Evolutionary conservation across 1,284 basidiomycete species (phyloP), one percentile per base, ranked within the genome.

Genomic region (Omphalotus olearius): DNA sequence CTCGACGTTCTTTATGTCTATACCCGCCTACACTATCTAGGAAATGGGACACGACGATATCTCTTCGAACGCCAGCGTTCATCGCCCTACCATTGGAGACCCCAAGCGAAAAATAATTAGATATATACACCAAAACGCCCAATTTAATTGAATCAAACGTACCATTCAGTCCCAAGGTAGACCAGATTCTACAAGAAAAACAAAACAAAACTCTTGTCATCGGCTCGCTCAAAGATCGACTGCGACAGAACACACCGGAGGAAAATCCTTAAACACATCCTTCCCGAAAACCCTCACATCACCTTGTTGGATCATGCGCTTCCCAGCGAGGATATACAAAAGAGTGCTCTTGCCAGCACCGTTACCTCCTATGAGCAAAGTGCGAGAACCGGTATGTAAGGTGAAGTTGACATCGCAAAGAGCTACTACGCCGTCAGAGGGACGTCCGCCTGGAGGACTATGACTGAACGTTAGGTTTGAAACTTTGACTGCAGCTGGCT

Each of bases 21-120:
- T 97, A 98, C 0, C 96, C 97, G 18, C 96, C 96, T 1, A 99
- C 92, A n/a, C 92, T 96, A 66, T 98, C 91, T 47, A 98, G 74
- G 68, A 99, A 99, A 54, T 85, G 76, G 6, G 89, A 86, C 3
- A 98, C 94, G 38, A 85, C 74, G 53, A 97, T 93, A 67, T 97
- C 94, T 3, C 89, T 79, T 36, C 95, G 83, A 2, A 99, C 96
- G 47, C 98, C 95, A 1, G 94, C 94, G 70, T 98, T 98, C 83
- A 91, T 91, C 4, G 93, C 93, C 92, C 92, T 88, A 61, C 5
- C 23, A 23, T 23, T 23, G 2, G 5, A 23, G 23, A 23, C 5
- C 23, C 23, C 23, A 23, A 23, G 9, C 51, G 52, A 38, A 44
- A 40, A 25, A 17, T 14, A 6, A 11, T 17, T 20, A 23, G 14